phyloP scores from a whole-genome alignment of 495 filamentous ascomycete genomes.

The Collariella sp. region DNA sequence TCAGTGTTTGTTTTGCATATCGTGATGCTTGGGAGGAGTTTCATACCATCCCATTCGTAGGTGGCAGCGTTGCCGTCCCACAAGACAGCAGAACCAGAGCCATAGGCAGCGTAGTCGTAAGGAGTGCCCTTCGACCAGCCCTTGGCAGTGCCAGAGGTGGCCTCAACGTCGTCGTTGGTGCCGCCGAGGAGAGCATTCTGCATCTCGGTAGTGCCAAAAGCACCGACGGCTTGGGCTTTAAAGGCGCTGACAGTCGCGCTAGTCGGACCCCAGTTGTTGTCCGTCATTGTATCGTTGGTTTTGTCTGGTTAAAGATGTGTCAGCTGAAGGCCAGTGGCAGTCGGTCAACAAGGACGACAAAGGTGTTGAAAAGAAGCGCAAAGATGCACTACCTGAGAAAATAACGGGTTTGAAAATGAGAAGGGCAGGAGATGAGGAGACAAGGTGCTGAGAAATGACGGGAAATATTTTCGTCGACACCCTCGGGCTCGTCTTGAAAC shows the following conservation, averaged over 20 bases:
- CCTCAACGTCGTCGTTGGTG: not conserved
- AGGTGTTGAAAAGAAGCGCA: not conserved
- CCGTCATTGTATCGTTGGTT: slow-evolving; percentile 16
- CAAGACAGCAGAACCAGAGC: slow-evolving; percentile 16
- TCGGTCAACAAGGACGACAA: not conserved
- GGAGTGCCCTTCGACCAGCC: slow-evolving; percentile 47
- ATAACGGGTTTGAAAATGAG: no score
- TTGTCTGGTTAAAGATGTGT: not conserved
- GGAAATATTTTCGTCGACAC: no score
- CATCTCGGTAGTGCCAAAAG: slow-evolving; percentile 13
- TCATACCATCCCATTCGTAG: slow-evolving; percentile 69
- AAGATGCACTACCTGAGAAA: not conserved
- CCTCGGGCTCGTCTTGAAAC: no score
- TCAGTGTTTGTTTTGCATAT: no score
- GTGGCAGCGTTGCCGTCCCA: slow-evolving; percentile 45
- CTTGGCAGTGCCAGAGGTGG: not conserved
- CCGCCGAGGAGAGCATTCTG: slow-evolving; percentile 15
- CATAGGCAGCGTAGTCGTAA: slow-evolving; percentile 45
- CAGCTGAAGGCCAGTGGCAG: not conserved
- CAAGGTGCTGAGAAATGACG: no score
- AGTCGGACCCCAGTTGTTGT: slow-evolving; percentile 14
- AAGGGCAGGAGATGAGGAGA: no score
- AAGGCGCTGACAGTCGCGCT: not conserved
- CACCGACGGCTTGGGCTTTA: slow-evolving; percentile 1
- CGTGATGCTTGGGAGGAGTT: no score